phyloP scores from a whole-genome alignment of 176 grass and related monocot species.

The Bromus sterilis region DNA sequence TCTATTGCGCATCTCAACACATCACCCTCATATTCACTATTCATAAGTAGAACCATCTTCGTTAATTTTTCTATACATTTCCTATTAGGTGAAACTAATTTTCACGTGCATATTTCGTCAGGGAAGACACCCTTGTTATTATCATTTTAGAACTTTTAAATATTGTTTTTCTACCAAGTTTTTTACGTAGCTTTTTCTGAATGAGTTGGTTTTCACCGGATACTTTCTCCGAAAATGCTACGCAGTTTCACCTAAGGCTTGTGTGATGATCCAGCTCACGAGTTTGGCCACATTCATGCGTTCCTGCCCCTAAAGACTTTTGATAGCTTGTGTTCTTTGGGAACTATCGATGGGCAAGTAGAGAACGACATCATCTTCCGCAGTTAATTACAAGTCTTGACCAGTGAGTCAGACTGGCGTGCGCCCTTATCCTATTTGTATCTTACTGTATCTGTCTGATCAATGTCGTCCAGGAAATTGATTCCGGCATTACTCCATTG shows the following conservation, averaged over 20 bases:
- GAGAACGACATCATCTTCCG: neutral
- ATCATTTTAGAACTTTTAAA: neutral
- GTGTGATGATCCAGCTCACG: neutral
- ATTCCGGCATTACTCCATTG: neutral
- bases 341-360: neutral
- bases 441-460: neutral
- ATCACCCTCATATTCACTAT: too few relatives aligned
- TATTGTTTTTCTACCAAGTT: neutral
- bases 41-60: too few relatives aligned
- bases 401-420: neutral
- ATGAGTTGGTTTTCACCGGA: neutral
- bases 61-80: too few relatives aligned
- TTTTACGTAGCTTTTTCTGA: neutral
- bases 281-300: neutral
- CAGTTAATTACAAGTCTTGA: neutral
- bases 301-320: neutral
- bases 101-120: too few relatives aligned
- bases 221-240: neutral
- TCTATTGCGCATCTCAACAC: too few relatives aligned
- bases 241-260: too few relatives aligned
- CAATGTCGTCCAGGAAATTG: neutral
- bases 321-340: neutral
- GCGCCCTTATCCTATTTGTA: neutral
- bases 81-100: too few relatives aligned
- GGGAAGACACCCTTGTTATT: too few relatives aligned